Conservation (phyloP, 116 monocot genomes). For the Phalaenopsis hybrid region DNA sequence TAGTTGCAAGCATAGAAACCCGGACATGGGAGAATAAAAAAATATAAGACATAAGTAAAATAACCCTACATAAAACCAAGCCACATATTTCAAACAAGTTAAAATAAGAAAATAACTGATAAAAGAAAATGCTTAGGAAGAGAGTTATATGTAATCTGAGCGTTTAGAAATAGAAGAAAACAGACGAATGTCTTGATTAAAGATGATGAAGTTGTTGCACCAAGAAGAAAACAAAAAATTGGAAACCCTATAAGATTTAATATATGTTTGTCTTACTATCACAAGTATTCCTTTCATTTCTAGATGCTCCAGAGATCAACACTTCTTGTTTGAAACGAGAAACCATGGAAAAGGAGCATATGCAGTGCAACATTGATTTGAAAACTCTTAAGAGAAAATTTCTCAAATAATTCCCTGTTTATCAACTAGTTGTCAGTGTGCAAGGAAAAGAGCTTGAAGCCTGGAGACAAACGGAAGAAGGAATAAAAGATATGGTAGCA, state of each 20-base stretch:
- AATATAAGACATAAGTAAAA: not conserved
- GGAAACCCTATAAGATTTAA: not conserved
- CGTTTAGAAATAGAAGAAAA: not conserved
- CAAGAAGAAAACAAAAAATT: not conserved
- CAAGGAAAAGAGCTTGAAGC: not conserved
- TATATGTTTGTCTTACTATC: not conserved
- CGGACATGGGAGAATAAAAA: not conserved
- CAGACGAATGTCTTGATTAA: not conserved
- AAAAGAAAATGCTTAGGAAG: not conserved
- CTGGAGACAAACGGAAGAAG: not conserved
- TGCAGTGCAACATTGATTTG: slow-evolving; percentile 1
- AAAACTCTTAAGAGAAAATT: not conserved
- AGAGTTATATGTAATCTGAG: not conserved
- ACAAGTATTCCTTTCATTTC: not conserved
- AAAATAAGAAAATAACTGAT: not conserved
- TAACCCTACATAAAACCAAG: not conserved
- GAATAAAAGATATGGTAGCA: not conserved
- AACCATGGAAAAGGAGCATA: not conserved
- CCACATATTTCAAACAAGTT: not conserved
- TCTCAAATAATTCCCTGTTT: not conserved
- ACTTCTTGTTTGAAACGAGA: not conserved
- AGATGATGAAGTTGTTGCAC: not conserved
- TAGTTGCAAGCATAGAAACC: not conserved
- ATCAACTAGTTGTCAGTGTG: not conserved
- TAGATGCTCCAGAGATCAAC: not conserved